These are phyloP conservation scores for Dendrostoma leiphaemia DNA, from an alignment of 2,329 filamentous ascomycete genomes.

Conservation along the genomic window DNA sequence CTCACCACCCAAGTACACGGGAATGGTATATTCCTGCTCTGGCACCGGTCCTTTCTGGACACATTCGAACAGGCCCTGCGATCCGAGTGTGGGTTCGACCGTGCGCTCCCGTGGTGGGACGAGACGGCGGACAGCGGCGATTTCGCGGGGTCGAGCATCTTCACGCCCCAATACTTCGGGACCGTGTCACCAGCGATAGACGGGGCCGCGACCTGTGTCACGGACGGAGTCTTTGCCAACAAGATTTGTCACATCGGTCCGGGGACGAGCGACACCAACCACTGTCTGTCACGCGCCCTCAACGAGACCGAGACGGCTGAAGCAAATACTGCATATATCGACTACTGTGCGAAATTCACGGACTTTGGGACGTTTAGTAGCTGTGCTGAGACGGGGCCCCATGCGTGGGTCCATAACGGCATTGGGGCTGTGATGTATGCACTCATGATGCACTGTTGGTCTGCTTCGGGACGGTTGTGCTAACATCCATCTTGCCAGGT, in stretches of 20 bases:
- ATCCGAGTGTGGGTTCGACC: slow-evolving; percentile 6
- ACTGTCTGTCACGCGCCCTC: slow-evolving; percentile 6
- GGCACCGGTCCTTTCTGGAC: slow-evolving; percentile 8
- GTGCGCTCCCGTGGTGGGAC: slow-evolving; percentile 7
- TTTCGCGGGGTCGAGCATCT: slow-evolving; percentile 1
- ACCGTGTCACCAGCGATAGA: not conserved
- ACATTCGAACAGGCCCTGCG: slow-evolving; percentile 12
- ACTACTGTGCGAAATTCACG: not conserved
- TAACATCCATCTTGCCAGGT: not conserved
- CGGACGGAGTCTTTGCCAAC: slow-evolving; percentile 1
- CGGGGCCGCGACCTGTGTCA: not conserved
- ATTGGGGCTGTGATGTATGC: slow-evolving; percentile 10
- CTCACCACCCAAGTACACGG: slow-evolving; percentile 32
- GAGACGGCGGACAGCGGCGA: slow-evolving; percentile 10
- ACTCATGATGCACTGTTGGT: not conserved
- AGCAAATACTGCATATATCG: not conserved
- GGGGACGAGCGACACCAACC: not conserved
- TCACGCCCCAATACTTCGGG: slow-evolving; percentile 4
- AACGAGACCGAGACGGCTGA: not conserved
- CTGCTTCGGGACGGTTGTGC: not conserved
- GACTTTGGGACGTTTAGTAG: not conserved
- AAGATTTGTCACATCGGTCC: slow-evolving; percentile 7
- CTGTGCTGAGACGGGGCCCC: slow-evolving; percentile 2
- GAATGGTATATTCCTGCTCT: slow-evolving; percentile 14
- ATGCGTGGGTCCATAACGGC: slow-evolving; percentile 8